A percentile compares a stretch with the other conserved stretches of the same genome.
These are phyloP conservation scores for Aschersonia sp. DNA, from an alignment of 2,329 filamentous ascomycete species.

Conservation along the genomic window DNA sequence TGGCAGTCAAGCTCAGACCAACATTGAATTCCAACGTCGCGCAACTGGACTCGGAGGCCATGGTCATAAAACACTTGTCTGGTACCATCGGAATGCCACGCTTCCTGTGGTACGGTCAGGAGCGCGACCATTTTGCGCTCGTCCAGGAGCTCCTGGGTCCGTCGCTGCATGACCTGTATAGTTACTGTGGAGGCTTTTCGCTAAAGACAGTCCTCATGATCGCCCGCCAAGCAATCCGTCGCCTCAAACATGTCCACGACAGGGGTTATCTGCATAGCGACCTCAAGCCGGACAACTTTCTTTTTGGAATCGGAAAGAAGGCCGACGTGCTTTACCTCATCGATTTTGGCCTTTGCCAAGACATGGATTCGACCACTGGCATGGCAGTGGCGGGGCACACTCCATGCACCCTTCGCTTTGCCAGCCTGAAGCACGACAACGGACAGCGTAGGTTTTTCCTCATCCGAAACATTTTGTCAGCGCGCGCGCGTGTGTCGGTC, in stretches of 20 bases:
- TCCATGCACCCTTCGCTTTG: not conserved
- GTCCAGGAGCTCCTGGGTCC: constrained; percentile 92
- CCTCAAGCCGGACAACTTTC: constrained; percentile 99
- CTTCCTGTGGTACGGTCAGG: constrained; percentile 97
- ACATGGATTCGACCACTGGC: not conserved
- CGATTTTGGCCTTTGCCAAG: constrained; percentile 76
- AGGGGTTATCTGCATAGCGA: constrained; percentile 99
- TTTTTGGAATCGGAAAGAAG: constrained; percentile 97
- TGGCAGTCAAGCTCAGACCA: constrained; percentile 97
- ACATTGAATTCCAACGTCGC: constrained; percentile 94
- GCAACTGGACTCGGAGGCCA: constrained; percentile 95
- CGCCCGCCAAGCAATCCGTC: constrained; percentile 93
- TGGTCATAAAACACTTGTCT: constrained; percentile 78
- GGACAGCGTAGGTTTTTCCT: not conserved
- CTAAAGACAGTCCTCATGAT: constrained; percentile 93
- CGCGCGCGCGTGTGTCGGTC: not conserved
- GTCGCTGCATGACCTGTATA: constrained; percentile 94
- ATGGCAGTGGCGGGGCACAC: not conserved
- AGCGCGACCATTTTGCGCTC: constrained; percentile 99
- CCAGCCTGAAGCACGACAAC: constrained; percentile 1
- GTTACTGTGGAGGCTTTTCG: constrained; percentile 99
- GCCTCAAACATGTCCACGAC: constrained; percentile 98
- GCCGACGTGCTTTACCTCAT: constrained; percentile 99
- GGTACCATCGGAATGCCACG: constrained; percentile 96
- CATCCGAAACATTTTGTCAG: no score